phyloP scores from a whole-genome alignment of 1,284 basidiomycete species.

The Flammula alnicola region DNA sequence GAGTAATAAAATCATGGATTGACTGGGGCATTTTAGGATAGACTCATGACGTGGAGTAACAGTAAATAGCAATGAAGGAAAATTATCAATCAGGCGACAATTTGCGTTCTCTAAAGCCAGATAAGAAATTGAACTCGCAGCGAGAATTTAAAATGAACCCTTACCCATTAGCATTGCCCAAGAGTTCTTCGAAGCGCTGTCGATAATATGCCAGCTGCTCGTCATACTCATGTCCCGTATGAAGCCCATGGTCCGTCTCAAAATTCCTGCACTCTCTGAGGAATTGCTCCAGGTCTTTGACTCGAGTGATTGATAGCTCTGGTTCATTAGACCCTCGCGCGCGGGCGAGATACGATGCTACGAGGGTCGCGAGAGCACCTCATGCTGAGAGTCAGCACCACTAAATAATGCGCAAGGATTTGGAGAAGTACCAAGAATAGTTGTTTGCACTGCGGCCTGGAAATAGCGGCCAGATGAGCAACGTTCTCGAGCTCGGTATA shows the following conservation, averaged over 20 bases:
- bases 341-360: conserved; percentile 72
- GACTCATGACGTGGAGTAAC: too few relatives aligned
- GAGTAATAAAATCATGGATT: too few relatives aligned
- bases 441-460: conserved; percentile 40
- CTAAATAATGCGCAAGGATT: conserved; percentile 7
- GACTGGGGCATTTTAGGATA: too few relatives aligned
- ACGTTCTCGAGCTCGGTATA: too few relatives aligned
- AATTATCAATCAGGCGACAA: conserved; percentile 20
- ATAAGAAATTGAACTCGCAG: background rate
- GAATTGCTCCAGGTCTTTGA: conserved; percentile 64
- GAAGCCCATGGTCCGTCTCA: conserved; percentile 59
- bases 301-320: conserved; percentile 53
- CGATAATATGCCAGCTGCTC: conserved; percentile 30
- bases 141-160: background rate
- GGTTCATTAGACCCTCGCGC: conserved; percentile 69
- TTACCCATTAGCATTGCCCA: conserved; percentile 37
- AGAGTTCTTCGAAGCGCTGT: conserved; percentile 38
- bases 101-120: conserved; percentile 23
- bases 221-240: conserved; percentile 32
- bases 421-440: conserved; percentile 25
- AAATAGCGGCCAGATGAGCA: background rate
- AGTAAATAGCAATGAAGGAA: too few relatives aligned
- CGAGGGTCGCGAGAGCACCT: conserved; percentile 64
- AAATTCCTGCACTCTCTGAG: conserved; percentile 62
- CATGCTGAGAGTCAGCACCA: too few relatives aligned